These are phyloP conservation scores for Aspergillus alliaceus DNA, from an alignment of 2,329 filamentous ascomycete genomes.

Conservation along the genomic window DNA sequence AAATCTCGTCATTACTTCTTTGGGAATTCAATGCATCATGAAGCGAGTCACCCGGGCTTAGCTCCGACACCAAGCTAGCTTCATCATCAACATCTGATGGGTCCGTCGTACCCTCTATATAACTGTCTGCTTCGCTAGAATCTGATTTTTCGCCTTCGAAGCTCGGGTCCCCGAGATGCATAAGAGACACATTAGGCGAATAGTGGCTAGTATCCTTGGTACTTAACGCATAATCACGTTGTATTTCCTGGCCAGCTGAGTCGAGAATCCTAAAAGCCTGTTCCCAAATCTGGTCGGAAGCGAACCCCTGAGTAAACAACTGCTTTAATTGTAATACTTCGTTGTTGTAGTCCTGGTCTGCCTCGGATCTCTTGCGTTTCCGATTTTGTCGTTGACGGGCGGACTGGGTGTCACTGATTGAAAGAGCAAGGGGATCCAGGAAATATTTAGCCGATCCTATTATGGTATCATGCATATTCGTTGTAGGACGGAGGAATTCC, in stretches of 20 bases:
- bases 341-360: slow-evolving; percentile 45
- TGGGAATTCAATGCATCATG: slow-evolving; percentile 1
- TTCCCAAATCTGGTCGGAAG: slow-evolving; percentile 88
- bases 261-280: slow-evolving; percentile 83
- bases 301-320: slow-evolving; percentile 84
- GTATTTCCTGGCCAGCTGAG: slow-evolving; percentile 57
- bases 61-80: background rate
- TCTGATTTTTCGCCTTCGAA: slow-evolving; percentile 16
- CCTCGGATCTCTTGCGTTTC: slow-evolving; percentile 71
- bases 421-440: slow-evolving; percentile 73
- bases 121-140: slow-evolving; percentile 13
- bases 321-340: slow-evolving; percentile 74
- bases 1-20: slow-evolving; percentile 9
- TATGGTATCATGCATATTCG: slow-evolving; percentile 66
- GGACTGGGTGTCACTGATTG: slow-evolving; percentile 71
- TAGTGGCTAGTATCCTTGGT: slow-evolving; percentile 16
- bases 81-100: slow-evolving; percentile 14
- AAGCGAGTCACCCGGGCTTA: background rate
- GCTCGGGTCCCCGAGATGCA: slow-evolving; percentile 9
- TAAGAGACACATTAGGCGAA: slow-evolving; percentile 5
- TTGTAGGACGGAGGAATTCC: slow-evolving; percentile 72
- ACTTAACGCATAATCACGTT: slow-evolving; percentile 46
- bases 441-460: slow-evolving; percentile 76
- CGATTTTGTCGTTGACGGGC: slow-evolving; percentile 65
- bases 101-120: slow-evolving; percentile 16